These are phyloP conservation scores for Penicillium freii DNA, from an alignment of 2,329 filamentous ascomycete species.

Conservation along the genomic window DNA sequence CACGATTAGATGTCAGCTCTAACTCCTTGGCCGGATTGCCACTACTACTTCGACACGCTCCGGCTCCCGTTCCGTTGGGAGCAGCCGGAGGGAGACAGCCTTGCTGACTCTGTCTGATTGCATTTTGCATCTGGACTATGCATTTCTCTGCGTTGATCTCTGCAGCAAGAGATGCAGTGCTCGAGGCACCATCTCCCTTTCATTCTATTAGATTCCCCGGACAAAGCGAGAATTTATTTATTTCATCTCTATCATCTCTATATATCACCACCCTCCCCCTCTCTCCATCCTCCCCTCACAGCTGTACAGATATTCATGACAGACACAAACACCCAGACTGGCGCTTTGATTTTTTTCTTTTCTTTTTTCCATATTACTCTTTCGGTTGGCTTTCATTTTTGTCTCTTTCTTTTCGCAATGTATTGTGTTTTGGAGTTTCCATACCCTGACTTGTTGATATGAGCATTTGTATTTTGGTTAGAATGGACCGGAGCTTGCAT, in stretches of 20 bases:
- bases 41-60: not conserved
- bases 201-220: slow-evolving; percentile 26
- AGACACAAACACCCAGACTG: not conserved
- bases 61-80: not conserved
- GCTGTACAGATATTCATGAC: slow-evolving; percentile 20
- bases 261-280: not conserved
- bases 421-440: slow-evolving; percentile 19
- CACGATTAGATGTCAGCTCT: not conserved
- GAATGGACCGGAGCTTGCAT: slow-evolving; percentile 17
- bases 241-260: not conserved
- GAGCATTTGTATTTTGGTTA: slow-evolving; percentile 17
- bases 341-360: not conserved
- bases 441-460: slow-evolving; percentile 22
- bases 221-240: slow-evolving; percentile 18
- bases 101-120: slow-evolving; percentile 2
- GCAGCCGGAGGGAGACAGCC: not conserved
- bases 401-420: slow-evolving; percentile 3
- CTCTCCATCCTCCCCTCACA: not conserved
- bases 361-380: not conserved
- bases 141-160: slow-evolving; percentile 3
- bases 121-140: not conserved
- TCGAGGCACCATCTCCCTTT: slow-evolving; percentile 13
- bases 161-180: slow-evolving; percentile 11
- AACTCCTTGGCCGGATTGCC: not conserved
- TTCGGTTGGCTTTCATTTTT: slow-evolving; percentile 7